Conservation (phyloP, 2,329 filamentous ascomycete genomes). For the Cercospora zeina region DNA sequence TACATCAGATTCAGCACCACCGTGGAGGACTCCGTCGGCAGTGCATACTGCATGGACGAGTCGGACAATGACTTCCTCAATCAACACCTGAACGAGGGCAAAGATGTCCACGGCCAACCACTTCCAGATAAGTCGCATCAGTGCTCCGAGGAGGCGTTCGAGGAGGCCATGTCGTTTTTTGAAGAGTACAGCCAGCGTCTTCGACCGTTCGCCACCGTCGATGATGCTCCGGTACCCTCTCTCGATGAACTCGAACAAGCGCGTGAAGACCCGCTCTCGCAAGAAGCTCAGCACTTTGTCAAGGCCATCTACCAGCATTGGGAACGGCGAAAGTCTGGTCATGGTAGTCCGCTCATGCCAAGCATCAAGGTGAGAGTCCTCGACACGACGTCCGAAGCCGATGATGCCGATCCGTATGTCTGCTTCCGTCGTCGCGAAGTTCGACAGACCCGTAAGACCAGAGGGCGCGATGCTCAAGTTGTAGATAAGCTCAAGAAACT, state of each 20-base stretch:
- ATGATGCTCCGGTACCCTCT: slow-evolving; percentile 75
- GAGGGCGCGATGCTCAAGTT: slow-evolving; percentile 88
- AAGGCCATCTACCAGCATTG: slow-evolving; percentile 88
- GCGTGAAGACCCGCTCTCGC: slow-evolving; percentile 58
- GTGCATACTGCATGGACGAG: slow-evolving; percentile 89
- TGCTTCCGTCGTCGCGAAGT: slow-evolving; percentile 96
- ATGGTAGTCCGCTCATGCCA: slow-evolving; percentile 71
- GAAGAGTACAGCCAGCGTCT: slow-evolving; percentile 81
- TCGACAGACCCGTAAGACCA: slow-evolving; percentile 89
- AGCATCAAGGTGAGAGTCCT: slow-evolving; percentile 70
- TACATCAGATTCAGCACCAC: slow-evolving; percentile 98
- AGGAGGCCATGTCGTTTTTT: slow-evolving; percentile 91
- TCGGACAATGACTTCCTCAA: slow-evolving; percentile 86
- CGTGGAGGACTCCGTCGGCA: slow-evolving; percentile 90
- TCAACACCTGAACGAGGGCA: slow-evolving; percentile 73
- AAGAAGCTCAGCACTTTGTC: slow-evolving; percentile 59
- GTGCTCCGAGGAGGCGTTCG: slow-evolving; percentile 88
- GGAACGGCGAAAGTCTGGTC: slow-evolving; percentile 60
- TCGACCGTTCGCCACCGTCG: slow-evolving; percentile 84
- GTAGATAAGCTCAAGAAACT: slow-evolving; percentile 92
- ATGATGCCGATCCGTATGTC: slow-evolving; percentile 95
- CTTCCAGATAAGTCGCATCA: slow-evolving; percentile 51
- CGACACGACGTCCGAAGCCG: slow-evolving; percentile 88
- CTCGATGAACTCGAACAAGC: slow-evolving; percentile 61
- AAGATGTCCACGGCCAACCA: slow-evolving; percentile 48